These are phyloP conservation scores for Starmerella roubikii DNA, from an alignment of 805 yeast species.

Conservation along the genomic window DNA sequence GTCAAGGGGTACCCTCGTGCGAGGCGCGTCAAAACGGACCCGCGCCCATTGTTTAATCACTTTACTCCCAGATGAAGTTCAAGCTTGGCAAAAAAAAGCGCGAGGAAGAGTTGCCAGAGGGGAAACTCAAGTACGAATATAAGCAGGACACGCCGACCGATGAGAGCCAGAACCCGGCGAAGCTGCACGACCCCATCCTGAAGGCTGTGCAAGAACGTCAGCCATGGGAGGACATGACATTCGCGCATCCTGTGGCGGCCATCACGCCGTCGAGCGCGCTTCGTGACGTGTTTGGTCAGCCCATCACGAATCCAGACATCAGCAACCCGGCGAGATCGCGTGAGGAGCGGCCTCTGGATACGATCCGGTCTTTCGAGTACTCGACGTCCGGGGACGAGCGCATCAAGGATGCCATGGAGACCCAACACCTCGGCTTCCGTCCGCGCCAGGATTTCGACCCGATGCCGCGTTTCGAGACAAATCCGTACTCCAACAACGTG, in stretches of 20 bases:
- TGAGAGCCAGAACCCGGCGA: conserved; percentile 23
- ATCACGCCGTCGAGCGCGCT: conserved; percentile 40
- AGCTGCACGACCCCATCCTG: conserved; percentile 79
- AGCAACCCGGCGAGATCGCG: conserved; percentile 89
- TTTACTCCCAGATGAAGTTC: neutral
- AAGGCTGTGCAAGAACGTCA: conserved; percentile 91
- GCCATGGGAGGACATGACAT: conserved; percentile 63
- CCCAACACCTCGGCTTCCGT: conserved; percentile 69
- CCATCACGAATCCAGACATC: conserved; percentile 65
- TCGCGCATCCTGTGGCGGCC: conserved; percentile 25
- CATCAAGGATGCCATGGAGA: conserved; percentile 70
- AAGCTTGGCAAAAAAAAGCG: neutral
- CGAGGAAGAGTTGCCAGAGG: no score
- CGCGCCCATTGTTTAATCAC: no score
- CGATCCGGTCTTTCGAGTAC: conserved; percentile 85
- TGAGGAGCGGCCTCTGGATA: conserved; percentile 93
- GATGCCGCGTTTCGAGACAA: conserved; percentile 42
- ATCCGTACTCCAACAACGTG: conserved; percentile 29
- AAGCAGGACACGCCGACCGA: conserved; percentile 17
- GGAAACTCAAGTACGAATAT: no score
- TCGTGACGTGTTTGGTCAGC: conserved; percentile 76
- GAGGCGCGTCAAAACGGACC: no score
- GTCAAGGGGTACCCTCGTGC: no score
- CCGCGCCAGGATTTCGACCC: conserved; percentile 47
- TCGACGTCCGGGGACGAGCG: conserved; percentile 80